A percentile compares a stretch with the other conserved stretches of the same genome.
Conservation (phyloP, 331 rosid species). For the Spiraea crenata region DNA sequence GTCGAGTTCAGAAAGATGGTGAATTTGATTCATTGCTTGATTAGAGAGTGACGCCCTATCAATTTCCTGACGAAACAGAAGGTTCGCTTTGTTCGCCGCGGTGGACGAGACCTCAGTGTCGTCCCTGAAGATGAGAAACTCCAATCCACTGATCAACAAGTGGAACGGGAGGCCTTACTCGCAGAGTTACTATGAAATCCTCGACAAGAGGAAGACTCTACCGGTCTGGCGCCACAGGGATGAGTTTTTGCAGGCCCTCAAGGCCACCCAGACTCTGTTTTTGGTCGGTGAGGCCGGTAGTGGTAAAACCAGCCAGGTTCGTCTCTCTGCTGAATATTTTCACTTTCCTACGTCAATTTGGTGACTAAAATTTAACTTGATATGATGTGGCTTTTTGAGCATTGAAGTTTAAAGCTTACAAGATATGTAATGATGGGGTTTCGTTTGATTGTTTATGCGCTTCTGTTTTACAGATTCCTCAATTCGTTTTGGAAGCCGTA, state of each 20-base stretch:
- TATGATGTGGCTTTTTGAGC: too few species aligned
- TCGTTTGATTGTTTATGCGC: neutral
- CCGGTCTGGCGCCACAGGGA: conserved; percentile 98
- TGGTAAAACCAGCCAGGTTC: conserved; percentile 96
- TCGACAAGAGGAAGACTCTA: conserved; percentile 81
- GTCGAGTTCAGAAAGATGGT: too few species aligned
- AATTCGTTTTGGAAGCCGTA: conserved; percentile 89
- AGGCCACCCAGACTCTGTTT: conserved; percentile 61
- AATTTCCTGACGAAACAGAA: too few species aligned
- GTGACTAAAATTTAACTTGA: too few species aligned
- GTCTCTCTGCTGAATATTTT: conserved; percentile 15
- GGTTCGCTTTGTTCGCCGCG: too few species aligned
- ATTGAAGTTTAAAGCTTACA: neutral
- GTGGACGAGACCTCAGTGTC: too few species aligned
- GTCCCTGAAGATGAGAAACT: too few species aligned
- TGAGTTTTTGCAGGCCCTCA: conserved; percentile 67
- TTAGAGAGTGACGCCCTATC: too few species aligned
- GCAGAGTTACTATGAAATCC: conserved; percentile 74
- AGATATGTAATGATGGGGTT: neutral
- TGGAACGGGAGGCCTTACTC: conserved; percentile 85
- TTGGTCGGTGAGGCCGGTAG: conserved; percentile 98
- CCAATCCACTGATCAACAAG: conserved; percentile 50
- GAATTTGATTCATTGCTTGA: too few species aligned
- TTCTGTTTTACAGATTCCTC: conserved; percentile 67
- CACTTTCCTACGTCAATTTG: too few species aligned